Evolutionary conservation across 305 asterid species (phyloP), one percentile per base, ranked within the genome.

Genomic region (Rubia balearica): DNA sequence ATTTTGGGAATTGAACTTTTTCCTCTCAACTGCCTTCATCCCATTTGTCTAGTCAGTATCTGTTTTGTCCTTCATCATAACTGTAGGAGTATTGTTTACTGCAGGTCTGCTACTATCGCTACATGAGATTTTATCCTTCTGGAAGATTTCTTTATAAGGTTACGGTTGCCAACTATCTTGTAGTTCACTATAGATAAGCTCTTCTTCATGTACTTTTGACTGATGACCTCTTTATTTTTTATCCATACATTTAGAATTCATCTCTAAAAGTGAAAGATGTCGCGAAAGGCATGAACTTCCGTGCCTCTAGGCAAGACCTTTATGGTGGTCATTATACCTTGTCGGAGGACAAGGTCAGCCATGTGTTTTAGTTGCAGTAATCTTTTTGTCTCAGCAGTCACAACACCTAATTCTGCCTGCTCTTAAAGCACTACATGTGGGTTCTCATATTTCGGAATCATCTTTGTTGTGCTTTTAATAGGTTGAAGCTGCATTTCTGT

Each of bases 131-230:
- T 83, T 93, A 87, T 84, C 89, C 95, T 70, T 90, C 97, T 69
- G 98, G 98, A 68, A 90, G 92, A 79, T 93, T 93, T 76, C 89
- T 90, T 49, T 90, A 93, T 71, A 89, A 93, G 97, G 98, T 93
- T 73, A 33, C 70, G 19, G 62, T 68, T 33, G 42, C 72, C 46
- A 3, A 19, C 74, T 68, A 60, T 41, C 71, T 41, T 57, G 38
- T 10, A 38, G n/a, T 42, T 42, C 38, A 43, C 6, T 43, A 16
- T 45, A n/a, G 51, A 65, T 53, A 43, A 3, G 55, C 6, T 22
- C 40, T 57, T 57, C 27, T 53, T 42, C 14, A 4, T 4, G 7
- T 36, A 4, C 33, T 43, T 19, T 51, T 16, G 21, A 42, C 69
- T 73, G 67, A 59, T 66, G 14, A 12, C 27, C 21, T 51, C 59